Base-by-base conservation (phyloP, 73 alveolate species). In the Symbiodinium natans region DNA sequence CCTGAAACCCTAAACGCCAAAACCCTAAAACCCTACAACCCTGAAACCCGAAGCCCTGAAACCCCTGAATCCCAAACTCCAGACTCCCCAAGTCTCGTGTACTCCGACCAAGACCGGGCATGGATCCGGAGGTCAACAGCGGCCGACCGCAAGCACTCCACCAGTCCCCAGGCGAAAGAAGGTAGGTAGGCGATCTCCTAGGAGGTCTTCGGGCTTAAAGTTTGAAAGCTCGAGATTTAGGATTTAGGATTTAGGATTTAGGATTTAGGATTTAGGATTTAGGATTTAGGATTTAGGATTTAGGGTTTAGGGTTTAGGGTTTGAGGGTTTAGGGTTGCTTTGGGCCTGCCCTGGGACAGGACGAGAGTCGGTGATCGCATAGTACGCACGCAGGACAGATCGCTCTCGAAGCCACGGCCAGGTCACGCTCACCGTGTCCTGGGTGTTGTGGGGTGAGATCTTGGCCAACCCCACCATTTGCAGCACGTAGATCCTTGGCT, bases 111-210 rank as follows among this genome's bases (percentile, higher is more conserved):
- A 3, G 52, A 36, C 1, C 21, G 41, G 33, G 87, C 40, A 13
- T 63, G 42, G 46, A 39, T 89, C 19, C 95, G 68, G 38, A 89
- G 11, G 34, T 89, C 95, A 19, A 89, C 75, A 23, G 95, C 95
- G 1, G 74, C 74, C 21, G 95, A 89, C 5, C 95, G 95, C 86
- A 89, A 29, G 31, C 59, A 25, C 43, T 89, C 95, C 73, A 89
- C 95, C 46, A 89, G 36, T 27, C 75, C 95, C 95, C 95, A 89
- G 2, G 95, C 95, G 21, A 89, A 89, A 71, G 95, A 89, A 15
- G 95, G 95, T 7, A 89, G 74, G 46, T 68, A 89, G 25, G 95
- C 95, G 10, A 89, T 9, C 34, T 68, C 95, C 71, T 52, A 29
- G 71, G 71, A 11, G 71, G 71, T 8, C 23, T 0, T 1, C 3